A percentile compares a stretch with the other conserved stretches of the same genome.
These are phyloP conservation scores for Fusarium falciforme DNA, from an alignment of 2,329 filamentous ascomycete genomes.

Conservation along the genomic window DNA sequence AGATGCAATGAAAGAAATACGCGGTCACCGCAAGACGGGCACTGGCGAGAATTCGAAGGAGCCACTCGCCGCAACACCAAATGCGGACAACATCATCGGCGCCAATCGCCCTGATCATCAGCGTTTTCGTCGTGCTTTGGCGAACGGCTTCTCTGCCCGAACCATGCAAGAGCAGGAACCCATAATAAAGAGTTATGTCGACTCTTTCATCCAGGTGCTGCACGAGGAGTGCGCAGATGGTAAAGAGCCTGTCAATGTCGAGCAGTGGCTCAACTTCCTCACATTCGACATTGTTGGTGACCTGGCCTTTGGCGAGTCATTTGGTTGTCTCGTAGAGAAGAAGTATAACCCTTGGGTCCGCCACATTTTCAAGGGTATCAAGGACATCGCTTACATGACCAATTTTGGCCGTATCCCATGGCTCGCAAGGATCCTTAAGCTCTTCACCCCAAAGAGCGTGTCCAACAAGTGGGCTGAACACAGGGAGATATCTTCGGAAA, in stretches of 20 bases:
- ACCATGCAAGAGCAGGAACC: conserved; percentile 10
- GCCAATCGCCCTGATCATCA: conserved; percentile 1
- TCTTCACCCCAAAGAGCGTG: neutral
- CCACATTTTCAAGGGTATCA: neutral
- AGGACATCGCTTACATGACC: neutral
- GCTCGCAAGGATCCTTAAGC: neutral
- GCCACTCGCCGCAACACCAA: neutral
- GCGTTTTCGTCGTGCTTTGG: neutral
- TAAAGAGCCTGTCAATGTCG: neutral
- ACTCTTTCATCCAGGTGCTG: neutral
- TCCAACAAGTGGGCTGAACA: neutral
- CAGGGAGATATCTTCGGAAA: neutral
- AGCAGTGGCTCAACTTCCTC: conserved; percentile 1
- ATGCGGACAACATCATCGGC: neutral
- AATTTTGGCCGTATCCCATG: neutral
- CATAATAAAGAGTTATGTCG: neutral
- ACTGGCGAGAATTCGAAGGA: conserved; percentile 4
- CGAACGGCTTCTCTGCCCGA: conserved; percentile 4
- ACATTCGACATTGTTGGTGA: conserved; percentile 12
- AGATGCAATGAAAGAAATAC: conserved; percentile 7
- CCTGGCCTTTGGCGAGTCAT: conserved; percentile 6
- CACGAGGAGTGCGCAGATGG: neutral
- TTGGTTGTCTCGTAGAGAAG: neutral
- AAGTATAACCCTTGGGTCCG: conserved; percentile 10
- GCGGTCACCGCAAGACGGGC: conserved; percentile 1